Evolutionary conservation across 2,329 filamentous ascomycete species (phyloP), one percentile per base, ranked within the genome.

Genomic region (Tolypocladium tundrense): DNA sequence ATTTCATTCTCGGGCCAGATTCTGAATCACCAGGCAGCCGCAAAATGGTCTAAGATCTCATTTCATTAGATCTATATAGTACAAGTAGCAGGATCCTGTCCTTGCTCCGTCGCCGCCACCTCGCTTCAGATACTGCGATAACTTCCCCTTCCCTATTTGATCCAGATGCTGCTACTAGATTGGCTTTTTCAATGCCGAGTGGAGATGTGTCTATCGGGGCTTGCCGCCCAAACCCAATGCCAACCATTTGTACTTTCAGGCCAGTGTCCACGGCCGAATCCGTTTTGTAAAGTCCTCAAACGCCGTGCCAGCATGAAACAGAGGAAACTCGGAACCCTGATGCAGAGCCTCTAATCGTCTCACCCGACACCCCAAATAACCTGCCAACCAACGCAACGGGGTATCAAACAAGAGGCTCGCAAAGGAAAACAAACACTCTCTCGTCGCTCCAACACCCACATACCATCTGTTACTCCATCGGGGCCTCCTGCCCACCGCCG

Each of bases 401-500:
- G 64, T 67, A 67, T 67, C 64, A 63, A 60, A 62, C 61, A 60
- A 65, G 40, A 58, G 54, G 60, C 57, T 52, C 54, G 54, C 53
- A 58, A 59, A 51, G 39, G 42, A 48, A 57, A 45, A 50, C 57
- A 55, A 58, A 53, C 1, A 16, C 62, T 60, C 52, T 56, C 62
- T 63, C 61, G 55, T 64, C 57, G 62, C 55, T 58, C 57, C 58
- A 59, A 58, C 60, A 66, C 62, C 59, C 63, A 16, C 19, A 35
- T 40, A 14, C 39, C 14, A 40, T 62, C 59, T 58, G 41, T 62
- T 58, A 72, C 56, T 68, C 66, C 19, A 56, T 57, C 33, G 64
- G 43, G 50, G 68, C 69, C 57, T 77, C 75, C 58, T 79, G 77
- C 35, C 74, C 72, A 59, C 82, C 83, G 50, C 87, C 87, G 43